Base-by-base conservation (phyloP, 2,329 filamentous ascomycete species). In the Aspergillus versicolor region DNA sequence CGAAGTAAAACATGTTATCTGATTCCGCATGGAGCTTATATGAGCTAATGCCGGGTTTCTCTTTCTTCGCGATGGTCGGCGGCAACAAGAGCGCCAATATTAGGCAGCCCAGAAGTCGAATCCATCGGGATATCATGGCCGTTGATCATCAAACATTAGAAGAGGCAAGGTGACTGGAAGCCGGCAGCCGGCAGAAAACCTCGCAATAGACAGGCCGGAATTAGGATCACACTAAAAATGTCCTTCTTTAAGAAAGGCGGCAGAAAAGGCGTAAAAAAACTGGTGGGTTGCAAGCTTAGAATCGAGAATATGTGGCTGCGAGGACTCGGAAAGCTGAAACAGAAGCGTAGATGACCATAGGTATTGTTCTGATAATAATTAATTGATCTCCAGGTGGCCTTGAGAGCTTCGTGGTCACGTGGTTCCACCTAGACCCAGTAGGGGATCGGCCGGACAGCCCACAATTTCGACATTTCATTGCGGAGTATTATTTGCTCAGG, bases 1-100 rank as follows among this genome's bases (percentile, higher is more conserved):
- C 88, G 70, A 99, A 97, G 77, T 96, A 99, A 76, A 89, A 89
- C 63, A 97, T 79, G 70, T 87, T 86, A 53, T 77, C 71, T 1
- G 91, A 90, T 53, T 81, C 75, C 66, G 86, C 80, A 44, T 88
- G 79, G 76, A 97, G 90, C 46, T 82, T 75, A 52, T 79, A 89
- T 58, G 81, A 77, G 60, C 82, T 80, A 67, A 96, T 82, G 55
- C 81, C 81, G 22, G 92, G 92, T 48, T 81, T 79, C 68, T 87
- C 83, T 61, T 82, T 79, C 72, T 88, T 88, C 54, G 85, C 76
- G 56, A 63, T 63, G 51, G 57, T 52, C 58, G 64, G 71, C 65
- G 67, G 73, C 55, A 63, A 64, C n/a, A 64, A 78, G 62, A 77
- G 65, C 63, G 80, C 81, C 72, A 84, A 76, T 70, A 85, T 72